Base-by-base conservation (phyloP, 441 rosid species). In the Aleurites moluccanus region DNA sequence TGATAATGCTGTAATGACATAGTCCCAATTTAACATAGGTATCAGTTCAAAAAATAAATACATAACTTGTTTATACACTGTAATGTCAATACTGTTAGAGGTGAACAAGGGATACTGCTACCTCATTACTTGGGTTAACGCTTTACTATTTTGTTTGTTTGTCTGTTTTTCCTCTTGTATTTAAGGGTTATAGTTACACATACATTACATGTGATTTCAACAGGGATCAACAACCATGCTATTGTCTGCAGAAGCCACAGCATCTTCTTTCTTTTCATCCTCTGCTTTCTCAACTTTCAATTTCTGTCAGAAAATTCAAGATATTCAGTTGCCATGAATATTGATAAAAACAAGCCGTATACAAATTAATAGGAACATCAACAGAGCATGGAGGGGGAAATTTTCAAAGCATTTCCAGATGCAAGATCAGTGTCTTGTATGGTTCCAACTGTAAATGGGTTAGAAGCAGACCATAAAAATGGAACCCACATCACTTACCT, bases 231-330 rank as follows among this genome's bases (percentile, higher is more conserved):
- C 49, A 53, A 45, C 81, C 79, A 27, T 73, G 49, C 62, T 67
- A 63, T 47, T 78, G 57, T 74, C 79, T 61, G 70, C 6, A 44
- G 72, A 75, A 9, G 56, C 73, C 74, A 9, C 53, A 0, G 15
- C 82, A 64, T 69, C 83, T 20, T 56, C 78, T 69, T 52, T 76
- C 80, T 75, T 79, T 68, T 55, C 80, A 42, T 76, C 70, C 66
- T 74, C 84, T 2, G 55, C 69, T 64, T 65, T 78, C 76, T 80
- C 86, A 1, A 83, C 83, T 82, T 83, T 87, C 80, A 81, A 49
- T 78, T 82, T 87, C 90, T 87, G 85, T 72, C 77, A 73, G 28
- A 67, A 60, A 2, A 74, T 25, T 57, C 27, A 65, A 64, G 13
- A 65, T 14, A 47, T 70, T 75, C 72, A 70, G 27, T 64, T 53